Base-by-base conservation (phyloP, 2,329 filamentous ascomycete species). In the Mycocentrospora acerina region DNA sequence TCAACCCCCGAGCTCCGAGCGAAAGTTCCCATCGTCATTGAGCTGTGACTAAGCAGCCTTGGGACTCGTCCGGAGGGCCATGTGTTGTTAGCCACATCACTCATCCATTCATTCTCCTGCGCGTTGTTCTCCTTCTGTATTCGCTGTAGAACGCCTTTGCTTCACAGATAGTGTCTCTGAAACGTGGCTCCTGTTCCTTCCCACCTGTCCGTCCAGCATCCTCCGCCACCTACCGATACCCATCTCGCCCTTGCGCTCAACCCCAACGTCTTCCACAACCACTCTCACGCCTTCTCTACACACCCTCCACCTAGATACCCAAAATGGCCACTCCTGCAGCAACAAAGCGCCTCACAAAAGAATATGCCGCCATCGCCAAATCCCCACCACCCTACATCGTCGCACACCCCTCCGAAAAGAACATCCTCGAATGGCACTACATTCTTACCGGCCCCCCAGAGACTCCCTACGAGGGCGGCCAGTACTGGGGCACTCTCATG, bases 401-500 rank as follows among this genome's bases (percentile, higher is more conserved):
- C 34, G 90, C 90, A 11, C 90, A 95, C 63, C 90, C 90, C 9
- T 94, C 89, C 26, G 90, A 95, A 52, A 79, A 81, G 28, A 95
- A 95, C 67, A 95, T 95, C 51, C 79, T 96, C 32, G 90, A 96
- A 53, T 95, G 89, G 89, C 89, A 95, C 72, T 95, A 94, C 72
- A 88, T 96, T 62, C 86, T 97, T 53, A 96, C 90, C 25, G 93
- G 93, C 2, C 91, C 93, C 24, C 90, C 94, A 45, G 82, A 90
- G 44, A 98, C 93, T 1, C 91, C 93, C 2, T 98, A 98, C 67
- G 82, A 94, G 59, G 83, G 85, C 62, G 93, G 93, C 30, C 93
- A 98, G 69, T 98, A 97, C 75, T 98, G 93, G 93, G 93, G 93
- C 32, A 96, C 91, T 2, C 78, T 98, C 34, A 84, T 94, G 51